Conservation (phyloP, 2,329 filamentous ascomycete genomes). For the Colletotrichum nymphaeae region DNA sequence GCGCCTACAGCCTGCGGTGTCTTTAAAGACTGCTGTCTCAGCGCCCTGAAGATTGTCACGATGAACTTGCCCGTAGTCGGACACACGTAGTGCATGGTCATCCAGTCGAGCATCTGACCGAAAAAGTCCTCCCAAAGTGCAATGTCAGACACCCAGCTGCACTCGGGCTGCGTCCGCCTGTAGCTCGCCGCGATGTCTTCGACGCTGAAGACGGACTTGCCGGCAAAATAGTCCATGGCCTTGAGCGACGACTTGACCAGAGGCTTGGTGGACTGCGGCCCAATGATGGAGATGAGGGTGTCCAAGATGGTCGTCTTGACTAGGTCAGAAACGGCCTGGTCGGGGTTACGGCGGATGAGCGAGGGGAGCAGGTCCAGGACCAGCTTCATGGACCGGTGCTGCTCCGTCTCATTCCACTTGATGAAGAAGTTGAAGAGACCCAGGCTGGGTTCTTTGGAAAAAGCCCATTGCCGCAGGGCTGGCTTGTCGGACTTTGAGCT, state of each 20-base stretch:
- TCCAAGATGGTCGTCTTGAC: slow-evolving; percentile 60
- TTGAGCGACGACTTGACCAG: slow-evolving; percentile 78
- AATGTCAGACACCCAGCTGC: slow-evolving; percentile 39
- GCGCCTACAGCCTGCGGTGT: slow-evolving; percentile 30
- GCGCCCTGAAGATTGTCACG: slow-evolving; percentile 64
- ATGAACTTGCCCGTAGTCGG: slow-evolving; percentile 71
- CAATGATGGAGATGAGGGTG: slow-evolving; percentile 68
- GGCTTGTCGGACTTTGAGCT: slow-evolving; percentile 62
- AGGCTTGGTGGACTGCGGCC: slow-evolving; percentile 69
- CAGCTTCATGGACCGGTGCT: slow-evolving; percentile 72
- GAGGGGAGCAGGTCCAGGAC: slow-evolving; percentile 68
- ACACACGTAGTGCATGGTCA: slow-evolving; percentile 67
- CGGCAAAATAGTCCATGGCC: slow-evolving; percentile 72
- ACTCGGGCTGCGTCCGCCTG: slow-evolving; percentile 42
- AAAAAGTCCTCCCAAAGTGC: slow-evolving; percentile 63
- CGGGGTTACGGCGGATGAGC: slow-evolving; percentile 62
- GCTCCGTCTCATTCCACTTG: slow-evolving; percentile 75
- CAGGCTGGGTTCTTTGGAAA: slow-evolving; percentile 58
- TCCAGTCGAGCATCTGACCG: slow-evolving; percentile 64
- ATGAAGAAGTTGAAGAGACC: slow-evolving; percentile 71
- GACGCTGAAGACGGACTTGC: slow-evolving; percentile 67
- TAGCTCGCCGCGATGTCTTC: slow-evolving; percentile 59
- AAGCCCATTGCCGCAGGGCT: slow-evolving; percentile 60
- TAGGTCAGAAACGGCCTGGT: slow-evolving; percentile 46
- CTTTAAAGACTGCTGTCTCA: slow-evolving; percentile 49